Evolutionary conservation across 2,329 filamentous ascomycete genomes (phyloP).

Genomic region (Sclerotiophoma versabilis): DNA sequence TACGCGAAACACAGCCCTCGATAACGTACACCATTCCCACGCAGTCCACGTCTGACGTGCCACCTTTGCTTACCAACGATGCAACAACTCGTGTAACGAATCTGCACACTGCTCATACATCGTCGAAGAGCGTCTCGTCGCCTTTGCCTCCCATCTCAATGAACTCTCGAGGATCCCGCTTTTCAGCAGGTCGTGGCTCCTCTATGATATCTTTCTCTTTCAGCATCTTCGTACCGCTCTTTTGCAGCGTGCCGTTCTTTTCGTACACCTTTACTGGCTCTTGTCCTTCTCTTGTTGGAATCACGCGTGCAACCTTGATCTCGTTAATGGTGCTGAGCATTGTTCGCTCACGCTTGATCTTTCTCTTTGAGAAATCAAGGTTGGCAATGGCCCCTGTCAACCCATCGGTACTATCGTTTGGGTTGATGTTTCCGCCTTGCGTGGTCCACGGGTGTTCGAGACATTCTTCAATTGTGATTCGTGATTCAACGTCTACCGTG

Average conservation of each 20-base stretch:
- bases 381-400: conserved; percentile 84
- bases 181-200: conserved; percentile 70
- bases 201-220: conserved; percentile 52
- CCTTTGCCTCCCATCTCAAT: conserved; percentile 85
- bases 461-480: conserved; percentile 90
- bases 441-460: conserved; percentile 90
- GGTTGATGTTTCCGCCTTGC: conserved; percentile 55
- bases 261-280: conserved; percentile 50
- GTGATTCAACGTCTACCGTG: conserved; percentile 80
- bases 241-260: conserved; percentile 42
- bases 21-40: conserved; percentile 4
- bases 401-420: conserved; percentile 89
- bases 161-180: conserved; percentile 77
- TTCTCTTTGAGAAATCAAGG: conserved; percentile 84
- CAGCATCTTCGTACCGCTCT: conserved; percentile 25
- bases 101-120: conserved; percentile 58
- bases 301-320: conserved; percentile 67
- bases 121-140: conserved; percentile 75
- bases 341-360: conserved; percentile 81
- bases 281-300: conserved; percentile 62
- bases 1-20: conserved; percentile 25
- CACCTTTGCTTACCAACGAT: conserved; percentile 3
- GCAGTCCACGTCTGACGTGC: not conserved
- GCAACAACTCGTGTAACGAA: not conserved
- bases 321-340: conserved; percentile 83